phyloP scores from a whole-genome alignment of 164 flowering plant species.

The Paratinospora sagittata region DNA sequence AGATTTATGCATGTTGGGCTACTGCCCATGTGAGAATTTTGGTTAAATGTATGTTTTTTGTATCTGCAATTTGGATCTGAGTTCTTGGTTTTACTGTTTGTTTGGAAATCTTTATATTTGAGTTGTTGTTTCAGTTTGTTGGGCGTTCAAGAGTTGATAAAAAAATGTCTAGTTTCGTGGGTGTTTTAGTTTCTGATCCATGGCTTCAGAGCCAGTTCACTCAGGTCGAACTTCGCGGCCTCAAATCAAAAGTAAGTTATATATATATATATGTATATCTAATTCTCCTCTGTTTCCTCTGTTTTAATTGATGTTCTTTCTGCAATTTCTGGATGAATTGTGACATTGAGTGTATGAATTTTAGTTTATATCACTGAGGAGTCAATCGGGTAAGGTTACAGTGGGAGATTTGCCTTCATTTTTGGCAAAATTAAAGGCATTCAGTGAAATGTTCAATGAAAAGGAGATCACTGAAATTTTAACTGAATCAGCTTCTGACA shows the following conservation, averaged over 20 bases:
- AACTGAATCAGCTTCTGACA: conserved; percentile 38
- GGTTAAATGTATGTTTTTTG: conserved; percentile 3
- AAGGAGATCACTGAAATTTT: conserved; percentile 51
- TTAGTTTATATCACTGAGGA: conserved; percentile 46
- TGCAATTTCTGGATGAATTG: too few relatives aligned
- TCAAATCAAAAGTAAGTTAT: conserved; percentile 50
- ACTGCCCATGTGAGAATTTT: neutral
- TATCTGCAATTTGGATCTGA: conserved; percentile 11
- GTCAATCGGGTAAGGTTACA: conserved; percentile 28
- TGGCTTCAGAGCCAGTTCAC: too few relatives aligned
- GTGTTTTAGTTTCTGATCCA: conserved; percentile 68
- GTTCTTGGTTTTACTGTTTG: conserved; percentile 12
- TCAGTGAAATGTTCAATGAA: conserved; percentile 40
- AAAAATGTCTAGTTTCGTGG: conserved; percentile 63
- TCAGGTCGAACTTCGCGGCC: conserved; percentile 67
- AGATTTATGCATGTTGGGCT: conserved; percentile 7
- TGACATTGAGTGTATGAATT: conserved; percentile 9
- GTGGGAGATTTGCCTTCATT: conserved; percentile 65
- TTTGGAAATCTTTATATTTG: neutral
- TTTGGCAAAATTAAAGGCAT: conserved; percentile 53
- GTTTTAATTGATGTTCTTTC: neutral
- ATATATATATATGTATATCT: neutral
- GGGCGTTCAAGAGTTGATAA: too few relatives aligned
- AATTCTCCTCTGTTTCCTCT: neutral
- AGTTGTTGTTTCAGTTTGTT: too few relatives aligned